A percentile compares a stretch with the other conserved stretches of the same genome.
These are phyloP conservation scores for Pseudocercospora ulei DNA, from an alignment of 2,329 filamentous ascomycete genomes.

Conservation along the genomic window DNA sequence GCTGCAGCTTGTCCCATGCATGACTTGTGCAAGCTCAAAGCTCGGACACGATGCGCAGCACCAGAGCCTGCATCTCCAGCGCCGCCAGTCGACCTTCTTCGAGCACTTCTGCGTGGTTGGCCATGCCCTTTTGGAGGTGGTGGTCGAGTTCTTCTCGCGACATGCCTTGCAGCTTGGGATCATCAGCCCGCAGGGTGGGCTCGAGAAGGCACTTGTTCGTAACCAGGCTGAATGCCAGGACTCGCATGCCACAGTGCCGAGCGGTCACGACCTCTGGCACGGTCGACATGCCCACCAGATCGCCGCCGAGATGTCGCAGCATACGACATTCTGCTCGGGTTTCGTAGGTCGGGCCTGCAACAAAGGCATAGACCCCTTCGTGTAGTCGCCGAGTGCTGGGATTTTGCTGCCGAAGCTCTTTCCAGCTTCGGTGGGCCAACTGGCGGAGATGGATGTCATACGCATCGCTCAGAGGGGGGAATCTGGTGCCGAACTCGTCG, in stretches of 20 bases:
- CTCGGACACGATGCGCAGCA: slow-evolving; percentile 41
- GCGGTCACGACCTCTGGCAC: slow-evolving; percentile 60
- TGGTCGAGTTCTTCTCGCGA: slow-evolving; percentile 45
- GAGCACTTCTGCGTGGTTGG: slow-evolving; percentile 56
- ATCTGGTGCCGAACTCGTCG: slow-evolving; percentile 53
- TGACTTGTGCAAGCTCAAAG: no score
- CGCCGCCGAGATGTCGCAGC: slow-evolving; percentile 52
- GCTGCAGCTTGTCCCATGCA: no score
- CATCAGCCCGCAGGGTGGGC: slow-evolving; percentile 50
- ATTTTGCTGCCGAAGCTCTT: slow-evolving; percentile 38
- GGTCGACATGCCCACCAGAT: slow-evolving; percentile 62
- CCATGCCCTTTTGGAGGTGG: slow-evolving; percentile 50
- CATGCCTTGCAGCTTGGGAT: slow-evolving; percentile 45
- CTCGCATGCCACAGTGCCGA: slow-evolving; percentile 53
- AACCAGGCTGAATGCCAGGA: slow-evolving; percentile 56
- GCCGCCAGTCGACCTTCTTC: slow-evolving; percentile 52
- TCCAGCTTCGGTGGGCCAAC: slow-evolving; percentile 50
- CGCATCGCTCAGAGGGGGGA: slow-evolving; percentile 55
- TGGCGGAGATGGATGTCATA: slow-evolving; percentile 55
- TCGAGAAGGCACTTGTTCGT: slow-evolving; percentile 56
- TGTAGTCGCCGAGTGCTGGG: slow-evolving; percentile 47
- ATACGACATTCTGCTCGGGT: slow-evolving; percentile 57
- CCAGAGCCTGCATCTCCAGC: slow-evolving; percentile 51
- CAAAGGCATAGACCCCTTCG: slow-evolving; percentile 58
- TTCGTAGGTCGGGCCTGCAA: slow-evolving; percentile 55